phyloP scores from a whole-genome alignment of 177 flowering plant species.

The Vitis hybrid region DNA sequence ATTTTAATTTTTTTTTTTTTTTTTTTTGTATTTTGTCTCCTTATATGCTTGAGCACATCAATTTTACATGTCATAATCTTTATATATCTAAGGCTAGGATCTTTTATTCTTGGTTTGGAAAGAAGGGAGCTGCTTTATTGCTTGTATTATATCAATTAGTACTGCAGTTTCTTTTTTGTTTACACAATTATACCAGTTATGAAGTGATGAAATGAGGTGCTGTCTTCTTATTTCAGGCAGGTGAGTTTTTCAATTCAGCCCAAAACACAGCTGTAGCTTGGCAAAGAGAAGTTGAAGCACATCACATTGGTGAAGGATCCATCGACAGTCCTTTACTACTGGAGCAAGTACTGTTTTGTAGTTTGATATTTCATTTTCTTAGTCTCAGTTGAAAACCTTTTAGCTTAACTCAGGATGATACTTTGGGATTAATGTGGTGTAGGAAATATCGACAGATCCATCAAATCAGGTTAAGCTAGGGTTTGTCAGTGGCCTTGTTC shows the following conservation, averaged over 20 bases:
- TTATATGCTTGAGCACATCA: no score
- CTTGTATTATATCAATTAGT: background rate
- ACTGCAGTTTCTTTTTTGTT: background rate
- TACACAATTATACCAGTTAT: background rate
- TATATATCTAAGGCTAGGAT: background rate
- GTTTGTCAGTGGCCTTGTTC: slow-evolving; percentile 71
- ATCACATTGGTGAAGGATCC: slow-evolving; percentile 30
- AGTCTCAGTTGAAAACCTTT: background rate
- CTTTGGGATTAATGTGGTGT: slow-evolving; percentile 9
- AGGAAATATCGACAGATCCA: slow-evolving; percentile 64
- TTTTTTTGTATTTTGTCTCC: background rate
- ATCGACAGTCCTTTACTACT: slow-evolving; percentile 44
- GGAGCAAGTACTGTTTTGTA: slow-evolving; percentile 35
- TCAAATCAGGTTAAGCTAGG: slow-evolving; percentile 78
- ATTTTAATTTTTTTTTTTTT: no score
- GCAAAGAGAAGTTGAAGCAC: slow-evolving; percentile 38
- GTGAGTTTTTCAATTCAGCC: slow-evolving; percentile 50
- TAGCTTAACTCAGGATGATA: slow-evolving; percentile 3
- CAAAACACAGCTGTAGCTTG: slow-evolving; percentile 37
- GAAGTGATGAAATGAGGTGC: background rate
- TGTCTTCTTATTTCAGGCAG: slow-evolving; percentile 33
- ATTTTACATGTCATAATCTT: background rate
- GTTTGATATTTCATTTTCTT: background rate
- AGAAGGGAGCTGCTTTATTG: background rate
- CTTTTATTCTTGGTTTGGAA: background rate